Conservation (phyloP, 257 asterid species). For the Catharanthus roseus region DNA sequence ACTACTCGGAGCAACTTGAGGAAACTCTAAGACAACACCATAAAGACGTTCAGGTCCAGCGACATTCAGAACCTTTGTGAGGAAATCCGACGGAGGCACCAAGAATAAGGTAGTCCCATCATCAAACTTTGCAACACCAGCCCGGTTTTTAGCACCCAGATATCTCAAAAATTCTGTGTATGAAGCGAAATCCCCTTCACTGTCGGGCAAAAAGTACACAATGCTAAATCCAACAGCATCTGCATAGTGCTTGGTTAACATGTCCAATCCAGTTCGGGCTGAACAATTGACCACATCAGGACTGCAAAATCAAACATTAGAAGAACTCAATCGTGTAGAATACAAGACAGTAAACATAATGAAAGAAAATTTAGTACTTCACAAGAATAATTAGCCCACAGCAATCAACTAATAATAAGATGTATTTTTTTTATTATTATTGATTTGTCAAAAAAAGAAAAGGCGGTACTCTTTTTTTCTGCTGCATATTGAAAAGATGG, state of each 20-base stretch:
- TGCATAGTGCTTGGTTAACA: conserved; percentile 73
- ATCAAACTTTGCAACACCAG: conserved; percentile 92
- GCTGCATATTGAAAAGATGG: too few species aligned
- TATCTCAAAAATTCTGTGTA: conserved; percentile 85
- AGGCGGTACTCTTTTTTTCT: too few species aligned
- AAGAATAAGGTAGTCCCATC: conserved; percentile 88
- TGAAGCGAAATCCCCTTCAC: conserved; percentile 88
- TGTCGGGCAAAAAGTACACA: conserved; percentile 84
- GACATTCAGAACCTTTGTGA: conserved; percentile 63
- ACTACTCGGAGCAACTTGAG: conserved; percentile 36
- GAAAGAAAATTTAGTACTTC: not conserved
- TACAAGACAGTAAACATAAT: not conserved
- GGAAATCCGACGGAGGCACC: conserved; percentile 96
- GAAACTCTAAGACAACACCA: conserved; percentile 85
- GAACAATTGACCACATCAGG: conserved; percentile 86
- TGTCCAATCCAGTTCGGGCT: conserved; percentile 88
- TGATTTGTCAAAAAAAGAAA: too few species aligned
- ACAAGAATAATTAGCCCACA: not conserved
- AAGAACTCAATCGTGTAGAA: not conserved
- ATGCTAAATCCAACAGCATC: conserved; percentile 81
- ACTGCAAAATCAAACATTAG: conserved; percentile 35
- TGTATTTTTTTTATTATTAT: too few species aligned
- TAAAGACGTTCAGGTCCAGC: conserved; percentile 91
- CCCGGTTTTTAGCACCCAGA: conserved; percentile 80
- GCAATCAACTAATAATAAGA: not conserved